Base-by-base conservation (phyloP, 1,284 basidiomycete species). In the Leccinum idahoense region DNA sequence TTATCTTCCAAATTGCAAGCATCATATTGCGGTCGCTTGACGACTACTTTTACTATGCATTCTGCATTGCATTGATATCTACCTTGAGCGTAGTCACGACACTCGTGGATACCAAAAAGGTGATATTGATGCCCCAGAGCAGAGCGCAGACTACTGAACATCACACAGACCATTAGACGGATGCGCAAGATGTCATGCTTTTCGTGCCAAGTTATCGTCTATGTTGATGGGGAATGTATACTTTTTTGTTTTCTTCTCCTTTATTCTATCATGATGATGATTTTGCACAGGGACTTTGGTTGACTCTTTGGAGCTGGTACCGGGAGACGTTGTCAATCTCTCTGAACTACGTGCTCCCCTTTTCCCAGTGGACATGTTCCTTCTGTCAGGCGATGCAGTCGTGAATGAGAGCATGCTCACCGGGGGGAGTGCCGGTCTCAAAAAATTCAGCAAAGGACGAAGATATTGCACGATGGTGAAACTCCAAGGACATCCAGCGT, bases 351-450 rank as follows among this genome's bases (percentile, higher is more conserved):
- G 85, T 14, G 82, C 97, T 15, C 78, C 85, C 7, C 79, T 90
- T 37, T 84, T 99, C 67, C 97, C 97, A 1, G 93, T 94, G 12
- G 97, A 99, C 74, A 85, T 96, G 66, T 86, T 98, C 68, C 82
- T 98, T 15, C 85, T 99, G 35, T 93, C 92, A 6, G 96, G 97
- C 5, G 97, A 98, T 73, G 94, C 94, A 1, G 97, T 99, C 66
- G 92, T 98, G 62, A 98, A 99, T 74, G 97, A 99, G 78, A 96
- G 94, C 66, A 98, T 98, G 96, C 85, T 99, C 15, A 98, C 95
- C 0, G 95, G 95, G 10, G 96, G 98, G 76, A 96, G 93, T 69
- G 91, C 96, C 95, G 0, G 93, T 98, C 62, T 92, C 89, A 72
- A 98, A 98, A 75, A 76, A 84, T 26, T 90, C 94, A 0, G 81